Conservation (phyloP, 257 asterid species). For the Fraxinus excelsior region DNA sequence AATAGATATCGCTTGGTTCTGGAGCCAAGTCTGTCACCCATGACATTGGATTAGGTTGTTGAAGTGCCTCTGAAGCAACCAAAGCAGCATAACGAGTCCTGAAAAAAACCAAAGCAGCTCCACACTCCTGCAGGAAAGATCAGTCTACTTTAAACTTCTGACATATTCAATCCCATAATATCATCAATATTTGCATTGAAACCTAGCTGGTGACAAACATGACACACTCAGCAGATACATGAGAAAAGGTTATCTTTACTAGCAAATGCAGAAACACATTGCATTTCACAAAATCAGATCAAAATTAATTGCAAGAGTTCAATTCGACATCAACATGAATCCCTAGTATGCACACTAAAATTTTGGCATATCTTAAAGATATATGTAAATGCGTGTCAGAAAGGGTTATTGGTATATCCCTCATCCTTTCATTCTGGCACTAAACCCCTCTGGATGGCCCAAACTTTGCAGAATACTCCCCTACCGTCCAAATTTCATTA, state of each 20-base stretch:
- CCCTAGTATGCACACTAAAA: background rate
- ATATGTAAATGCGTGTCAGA: background rate
- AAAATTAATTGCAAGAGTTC: background rate
- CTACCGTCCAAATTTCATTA: no score
- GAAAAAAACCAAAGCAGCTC: slow-evolving; percentile 92
- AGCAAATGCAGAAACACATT: background rate
- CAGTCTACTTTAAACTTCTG: slow-evolving; percentile 9
- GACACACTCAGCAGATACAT: background rate
- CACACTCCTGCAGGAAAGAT: slow-evolving; percentile 70
- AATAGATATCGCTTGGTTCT: slow-evolving; percentile 78
- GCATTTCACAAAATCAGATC: background rate
- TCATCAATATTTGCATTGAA: slow-evolving; percentile 3
- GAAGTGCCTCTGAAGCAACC: slow-evolving; percentile 88
- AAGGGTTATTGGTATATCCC: no score
- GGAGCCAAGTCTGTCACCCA: slow-evolving; percentile 96
- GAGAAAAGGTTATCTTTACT: background rate
- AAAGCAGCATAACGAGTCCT: slow-evolving; percentile 95
- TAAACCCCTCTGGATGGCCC: no score
- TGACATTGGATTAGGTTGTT: slow-evolving; percentile 78
- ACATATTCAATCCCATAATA: slow-evolving; percentile 9
- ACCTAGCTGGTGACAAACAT: background rate
- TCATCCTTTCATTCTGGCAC: no score
- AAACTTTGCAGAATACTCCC: no score
- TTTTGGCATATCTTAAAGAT: background rate
- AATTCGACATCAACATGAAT: background rate